Evolutionary conservation across 2,329 filamentous ascomycete genomes (phyloP).

Genomic region (Metarhizium album): DNA sequence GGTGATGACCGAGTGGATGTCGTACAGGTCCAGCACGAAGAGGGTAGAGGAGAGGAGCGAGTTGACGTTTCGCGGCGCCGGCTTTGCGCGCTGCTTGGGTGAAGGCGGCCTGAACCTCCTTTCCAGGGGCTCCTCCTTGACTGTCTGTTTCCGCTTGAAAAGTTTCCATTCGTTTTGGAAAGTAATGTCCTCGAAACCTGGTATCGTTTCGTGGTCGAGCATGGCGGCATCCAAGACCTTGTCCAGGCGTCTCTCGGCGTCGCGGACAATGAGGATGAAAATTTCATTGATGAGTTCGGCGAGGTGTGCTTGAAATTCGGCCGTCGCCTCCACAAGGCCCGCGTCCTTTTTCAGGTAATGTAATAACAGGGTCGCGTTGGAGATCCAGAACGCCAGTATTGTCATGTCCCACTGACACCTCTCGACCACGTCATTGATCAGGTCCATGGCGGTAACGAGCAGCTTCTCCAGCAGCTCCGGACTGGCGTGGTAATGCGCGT

Average conservation of each 20-base stretch:
- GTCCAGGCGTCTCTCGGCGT: slow-evolving; percentile 91
- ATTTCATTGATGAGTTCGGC: slow-evolving; percentile 96
- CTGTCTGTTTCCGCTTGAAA: slow-evolving; percentile 82
- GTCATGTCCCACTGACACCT: slow-evolving; percentile 98
- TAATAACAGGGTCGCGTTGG: slow-evolving; percentile 86
- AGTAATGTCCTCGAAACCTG: slow-evolving; percentile 89
- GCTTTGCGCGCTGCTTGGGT: slow-evolving; percentile 83
- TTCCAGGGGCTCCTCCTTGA: slow-evolving; percentile 81
- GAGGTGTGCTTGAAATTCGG: slow-evolving; percentile 84
- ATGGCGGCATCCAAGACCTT: slow-evolving; percentile 89
- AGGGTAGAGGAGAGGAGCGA: slow-evolving; percentile 90
- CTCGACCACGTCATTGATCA: slow-evolving; percentile 96
- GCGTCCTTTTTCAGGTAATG: slow-evolving; percentile 95
- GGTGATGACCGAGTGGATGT: slow-evolving; percentile 93
- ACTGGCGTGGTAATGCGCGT: slow-evolving; percentile 93
- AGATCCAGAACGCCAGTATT: slow-evolving; percentile 97
- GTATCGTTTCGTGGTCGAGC: slow-evolving; percentile 96
- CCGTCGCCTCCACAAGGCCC: slow-evolving; percentile 68
- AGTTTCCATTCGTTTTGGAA: slow-evolving; percentile 99
- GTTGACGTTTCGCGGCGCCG: slow-evolving; percentile 88
- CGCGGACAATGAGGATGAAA: slow-evolving; percentile 92
- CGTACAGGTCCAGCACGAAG: slow-evolving; percentile 96
- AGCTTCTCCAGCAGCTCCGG: slow-evolving; percentile 72
- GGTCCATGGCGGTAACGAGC: slow-evolving; percentile 79
- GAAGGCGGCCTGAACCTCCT: slow-evolving; percentile 88